phyloP scores from a whole-genome alignment of 2,329 filamentous ascomycete species.

The Aspergillus neotritici region DNA sequence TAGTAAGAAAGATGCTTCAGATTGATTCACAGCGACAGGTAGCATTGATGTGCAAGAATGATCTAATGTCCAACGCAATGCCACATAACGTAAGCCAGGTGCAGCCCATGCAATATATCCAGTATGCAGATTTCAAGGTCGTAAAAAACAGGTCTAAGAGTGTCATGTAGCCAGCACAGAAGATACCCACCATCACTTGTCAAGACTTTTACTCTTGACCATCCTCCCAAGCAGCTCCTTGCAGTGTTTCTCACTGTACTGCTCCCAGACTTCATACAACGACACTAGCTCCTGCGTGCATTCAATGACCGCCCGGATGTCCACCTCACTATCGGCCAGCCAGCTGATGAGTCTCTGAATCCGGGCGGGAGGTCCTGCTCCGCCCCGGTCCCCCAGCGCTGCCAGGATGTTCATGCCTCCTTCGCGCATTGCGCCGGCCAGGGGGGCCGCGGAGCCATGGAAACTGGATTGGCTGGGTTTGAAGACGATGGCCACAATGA shows the following conservation, averaged over 20 bases:
- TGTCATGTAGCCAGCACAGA: no score
- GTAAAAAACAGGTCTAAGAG: no score
- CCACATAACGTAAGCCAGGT: no score
- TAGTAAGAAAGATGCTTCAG: no score
- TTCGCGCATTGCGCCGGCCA: conserved; percentile 33
- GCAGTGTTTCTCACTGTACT: conserved; percentile 59
- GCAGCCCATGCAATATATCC: no score
- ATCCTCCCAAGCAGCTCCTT: conserved; percentile 60
- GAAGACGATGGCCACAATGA: conserved; percentile 77
- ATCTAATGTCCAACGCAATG: no score
- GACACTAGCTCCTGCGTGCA: conserved; percentile 88
- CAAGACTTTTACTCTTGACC: conserved; percentile 55
- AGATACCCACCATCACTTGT: conserved; percentile 40
- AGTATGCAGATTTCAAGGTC: no score
- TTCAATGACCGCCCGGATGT: conserved; percentile 79
- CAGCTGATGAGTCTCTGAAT: conserved; percentile 68
- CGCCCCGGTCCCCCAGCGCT: conserved; percentile 28
- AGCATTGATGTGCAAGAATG: no score
- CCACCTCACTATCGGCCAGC: conserved; percentile 79
- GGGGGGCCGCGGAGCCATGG: conserved; percentile 27
- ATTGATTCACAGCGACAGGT: no score
- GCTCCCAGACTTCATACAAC: conserved; percentile 72
- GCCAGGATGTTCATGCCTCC: conserved; percentile 32
- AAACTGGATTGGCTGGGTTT: conserved; percentile 53
- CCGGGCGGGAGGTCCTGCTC: conserved; percentile 26